A percentile compares a stretch with the other conserved stretches of the same genome.
Evolutionary conservation across 176 grass and related monocot species (phyloP).

Genomic region (Aegilops tauschii): DNA sequence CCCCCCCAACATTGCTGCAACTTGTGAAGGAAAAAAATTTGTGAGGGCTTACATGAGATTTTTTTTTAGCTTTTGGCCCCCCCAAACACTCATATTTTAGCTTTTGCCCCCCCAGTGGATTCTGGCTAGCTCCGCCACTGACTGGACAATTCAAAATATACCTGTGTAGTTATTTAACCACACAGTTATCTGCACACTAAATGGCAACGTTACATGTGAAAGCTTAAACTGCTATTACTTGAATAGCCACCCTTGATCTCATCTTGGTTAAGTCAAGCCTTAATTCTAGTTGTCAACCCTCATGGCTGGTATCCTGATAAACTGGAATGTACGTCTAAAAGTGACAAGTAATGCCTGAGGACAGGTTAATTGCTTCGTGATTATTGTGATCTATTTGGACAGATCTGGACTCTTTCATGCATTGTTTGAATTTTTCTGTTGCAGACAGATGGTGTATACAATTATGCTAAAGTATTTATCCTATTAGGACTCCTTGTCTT

Average conservation of each 20-base stretch:
- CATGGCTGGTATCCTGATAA: neutral
- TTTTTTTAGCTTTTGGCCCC: too few relatives aligned
- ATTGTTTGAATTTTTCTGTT: neutral
- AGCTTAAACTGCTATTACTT: constrained; percentile 5
- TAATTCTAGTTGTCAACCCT: neutral
- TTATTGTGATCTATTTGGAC: neutral
- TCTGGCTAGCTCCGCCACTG: too few relatives aligned
- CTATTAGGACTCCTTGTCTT: too few relatives aligned
- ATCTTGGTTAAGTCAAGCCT: neutral
- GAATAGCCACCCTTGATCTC: neutral
- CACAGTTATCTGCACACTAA: neutral
- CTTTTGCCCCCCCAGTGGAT: too few relatives aligned
- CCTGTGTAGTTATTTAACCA: neutral
- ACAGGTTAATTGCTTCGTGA: neutral
- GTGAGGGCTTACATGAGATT: too few relatives aligned
- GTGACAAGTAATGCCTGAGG: neutral
- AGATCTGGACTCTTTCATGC: neutral
- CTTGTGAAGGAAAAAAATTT: too few relatives aligned
- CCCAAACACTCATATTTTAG: too few relatives aligned
- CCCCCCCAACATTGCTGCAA: too few relatives aligned
- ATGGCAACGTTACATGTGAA: neutral
- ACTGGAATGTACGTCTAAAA: too few relatives aligned
- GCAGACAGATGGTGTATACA: too few relatives aligned
- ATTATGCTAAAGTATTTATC: too few relatives aligned
- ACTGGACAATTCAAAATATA: neutral